Conservation (phyloP, 768 basidiomycete species). For the Boletus vinaceobasis region DNA sequence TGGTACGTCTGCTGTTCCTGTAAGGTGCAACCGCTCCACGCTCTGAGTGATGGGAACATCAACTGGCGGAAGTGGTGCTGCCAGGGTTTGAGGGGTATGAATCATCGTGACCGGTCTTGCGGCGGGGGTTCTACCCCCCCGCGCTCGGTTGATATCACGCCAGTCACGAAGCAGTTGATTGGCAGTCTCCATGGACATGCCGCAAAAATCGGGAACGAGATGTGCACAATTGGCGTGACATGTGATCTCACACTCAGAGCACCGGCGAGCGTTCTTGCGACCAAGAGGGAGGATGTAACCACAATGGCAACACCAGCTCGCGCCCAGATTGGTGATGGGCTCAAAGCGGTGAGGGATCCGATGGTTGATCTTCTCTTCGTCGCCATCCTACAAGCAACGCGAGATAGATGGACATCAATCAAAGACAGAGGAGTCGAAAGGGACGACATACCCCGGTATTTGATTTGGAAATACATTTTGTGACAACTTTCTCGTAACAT, state of each 20-base stretch:
- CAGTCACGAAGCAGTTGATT: conserved; percentile 88
- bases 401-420: background rate
- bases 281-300: conserved; percentile 97
- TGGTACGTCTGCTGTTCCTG: conserved; percentile 36
- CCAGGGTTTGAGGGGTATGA: conserved; percentile 30
- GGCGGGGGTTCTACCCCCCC: conserved; percentile 42
- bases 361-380: conserved; percentile 99
- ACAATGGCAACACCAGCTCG: conserved; percentile 99
- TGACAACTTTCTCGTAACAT: conserved; percentile 98
- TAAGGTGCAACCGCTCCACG: conserved; percentile 49
- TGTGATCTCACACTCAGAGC: conserved; percentile 93
- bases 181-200: conserved; percentile 99
- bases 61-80: conserved; percentile 31
- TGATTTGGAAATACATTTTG: conserved; percentile 98
- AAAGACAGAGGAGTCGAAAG: background rate
- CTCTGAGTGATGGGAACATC: conserved; percentile 32
- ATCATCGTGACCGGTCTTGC: conserved; percentile 37
- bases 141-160: conserved; percentile 82
- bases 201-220: conserved; percentile 98
- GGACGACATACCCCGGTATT: conserved; percentile 75
- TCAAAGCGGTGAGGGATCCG: conserved; percentile 99
- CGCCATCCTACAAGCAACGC: conserved; percentile 63
- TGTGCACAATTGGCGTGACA: conserved; percentile 98
- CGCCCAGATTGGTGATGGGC: conserved; percentile 92
- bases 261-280: conserved; percentile 93